A percentile compares a stretch with the other conserved stretches of the same genome.
Conservation (phyloP, 495 filamentous ascomycete species). For the Pyrenopolyporus hunteri region DNA sequence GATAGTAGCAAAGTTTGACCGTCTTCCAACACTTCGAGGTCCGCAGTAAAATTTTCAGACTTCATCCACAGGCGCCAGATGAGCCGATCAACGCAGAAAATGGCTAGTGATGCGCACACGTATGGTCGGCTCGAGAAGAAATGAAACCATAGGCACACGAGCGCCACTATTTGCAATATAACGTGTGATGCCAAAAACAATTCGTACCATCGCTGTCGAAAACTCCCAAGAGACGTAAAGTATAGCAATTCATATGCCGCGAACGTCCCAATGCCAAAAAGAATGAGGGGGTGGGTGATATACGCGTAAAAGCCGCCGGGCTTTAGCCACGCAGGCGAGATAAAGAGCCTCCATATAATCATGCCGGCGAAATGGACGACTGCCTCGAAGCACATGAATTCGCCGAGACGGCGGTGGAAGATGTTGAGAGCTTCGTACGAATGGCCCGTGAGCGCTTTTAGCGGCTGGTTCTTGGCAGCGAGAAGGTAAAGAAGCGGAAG, state of each 20-base stretch:
- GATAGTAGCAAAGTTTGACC: slow-evolving; percentile 57
- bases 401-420: slow-evolving; percentile 61
- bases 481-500: slow-evolving; percentile 67
- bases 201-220: slow-evolving; percentile 58
- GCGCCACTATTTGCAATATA: slow-evolving; percentile 56
- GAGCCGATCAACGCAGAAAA: slow-evolving; percentile 65
- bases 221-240: slow-evolving; percentile 57
- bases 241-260: slow-evolving; percentile 58
- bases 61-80: slow-evolving; percentile 60
- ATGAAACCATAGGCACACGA: slow-evolving; percentile 63
- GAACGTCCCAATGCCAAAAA: slow-evolving; percentile 56
- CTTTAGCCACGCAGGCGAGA: slow-evolving; percentile 48
- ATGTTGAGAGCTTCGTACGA: slow-evolving; percentile 71
- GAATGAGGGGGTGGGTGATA: slow-evolving; percentile 45
- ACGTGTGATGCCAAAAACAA: slow-evolving; percentile 64
- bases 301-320: slow-evolving; percentile 44
- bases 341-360: slow-evolving; percentile 54
- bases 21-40: slow-evolving; percentile 56
- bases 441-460: slow-evolving; percentile 62
- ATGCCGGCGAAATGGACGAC: slow-evolving; percentile 55
- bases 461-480: slow-evolving; percentile 66
- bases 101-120: slow-evolving; percentile 43
- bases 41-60: slow-evolving; percentile 48
- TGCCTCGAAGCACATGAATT: slow-evolving; percentile 53
- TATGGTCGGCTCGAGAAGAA: slow-evolving; percentile 43